A percentile compares a stretch with the other conserved stretches of the same genome.
phyloP scores from a whole-genome alignment of 345 rosid species.

The Linum lewisii region DNA sequence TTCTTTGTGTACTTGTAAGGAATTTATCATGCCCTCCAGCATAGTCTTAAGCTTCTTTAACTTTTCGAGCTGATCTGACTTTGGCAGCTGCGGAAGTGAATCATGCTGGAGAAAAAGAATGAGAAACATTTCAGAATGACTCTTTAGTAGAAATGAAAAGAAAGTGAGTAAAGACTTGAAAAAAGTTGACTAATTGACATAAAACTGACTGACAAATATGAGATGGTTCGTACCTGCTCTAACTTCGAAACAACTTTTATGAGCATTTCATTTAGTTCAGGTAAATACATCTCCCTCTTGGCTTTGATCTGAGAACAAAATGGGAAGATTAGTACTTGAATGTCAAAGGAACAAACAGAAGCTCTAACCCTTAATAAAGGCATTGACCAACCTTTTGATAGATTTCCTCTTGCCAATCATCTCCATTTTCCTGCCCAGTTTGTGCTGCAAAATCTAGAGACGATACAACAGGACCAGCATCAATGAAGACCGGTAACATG shows the following conservation, averaged over 20 bases:
- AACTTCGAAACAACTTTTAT: slow-evolving; percentile 52
- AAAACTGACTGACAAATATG: slow-evolving; percentile 1
- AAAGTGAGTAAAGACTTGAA: not conserved
- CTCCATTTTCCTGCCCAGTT: slow-evolving; percentile 55
- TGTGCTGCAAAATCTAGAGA: slow-evolving; percentile 70
- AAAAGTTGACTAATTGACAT: not conserved
- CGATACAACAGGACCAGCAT: slow-evolving; percentile 38
- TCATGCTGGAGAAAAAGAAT: slow-evolving; percentile 38
- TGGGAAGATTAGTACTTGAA: slow-evolving; percentile 1
- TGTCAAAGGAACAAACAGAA: not conserved
- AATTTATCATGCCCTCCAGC: slow-evolving; percentile 55
- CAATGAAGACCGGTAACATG: not conserved
- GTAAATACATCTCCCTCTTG: slow-evolving; percentile 58
- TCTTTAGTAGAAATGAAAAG: not conserved
- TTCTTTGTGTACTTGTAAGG: slow-evolving; percentile 47
- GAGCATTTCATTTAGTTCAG: slow-evolving; percentile 59
- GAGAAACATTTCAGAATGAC: slow-evolving; percentile 6
- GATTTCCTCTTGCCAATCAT: slow-evolving; percentile 90
- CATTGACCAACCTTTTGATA: slow-evolving; percentile 55
- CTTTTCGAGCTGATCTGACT: slow-evolving; percentile 65
- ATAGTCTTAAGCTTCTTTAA: slow-evolving; percentile 42
- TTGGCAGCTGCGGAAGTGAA: slow-evolving; percentile 56
- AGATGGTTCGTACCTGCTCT: slow-evolving; percentile 37
- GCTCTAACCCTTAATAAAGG: not conserved
- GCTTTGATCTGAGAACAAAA: slow-evolving; percentile 49